Evolutionary conservation across 805 yeast genomes (phyloP).

Genomic region (Kuraishia ogatae): DNA sequence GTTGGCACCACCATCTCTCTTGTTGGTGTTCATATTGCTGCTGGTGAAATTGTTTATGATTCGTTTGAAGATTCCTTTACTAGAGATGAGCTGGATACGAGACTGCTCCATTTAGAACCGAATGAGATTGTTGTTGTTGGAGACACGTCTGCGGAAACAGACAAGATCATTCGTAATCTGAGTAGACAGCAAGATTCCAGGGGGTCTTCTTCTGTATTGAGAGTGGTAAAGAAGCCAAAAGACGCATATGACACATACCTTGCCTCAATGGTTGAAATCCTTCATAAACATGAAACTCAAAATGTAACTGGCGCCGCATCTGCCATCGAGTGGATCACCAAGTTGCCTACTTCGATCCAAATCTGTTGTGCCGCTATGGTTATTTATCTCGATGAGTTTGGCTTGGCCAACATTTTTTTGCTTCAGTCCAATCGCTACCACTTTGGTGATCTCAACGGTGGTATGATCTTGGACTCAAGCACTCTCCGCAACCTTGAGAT

Average conservation of each 20-base stretch:
- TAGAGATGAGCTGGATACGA: constrained; percentile 60
- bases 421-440: constrained; percentile 40
- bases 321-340: background rate
- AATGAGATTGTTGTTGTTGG: constrained; percentile 56
- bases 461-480: constrained; percentile 53
- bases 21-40: constrained; percentile 58
- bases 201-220: background rate
- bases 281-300: background rate
- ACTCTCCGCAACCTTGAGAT: constrained; percentile 70
- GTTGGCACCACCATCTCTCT: constrained; percentile 26
- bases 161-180: constrained; percentile 6
- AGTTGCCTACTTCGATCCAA: background rate
- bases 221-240: background rate
- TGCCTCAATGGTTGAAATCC: background rate
- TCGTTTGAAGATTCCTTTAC: constrained; percentile 50
- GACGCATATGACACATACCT: background rate
- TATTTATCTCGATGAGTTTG: constrained; percentile 53
- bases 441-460: constrained; percentile 38
- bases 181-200: background rate
- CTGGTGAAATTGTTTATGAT: constrained; percentile 75
- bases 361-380: constrained; percentile 36
- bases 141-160: constrained; percentile 24
- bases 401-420: constrained; percentile 46
- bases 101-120: constrained; percentile 69
- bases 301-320: background rate